A percentile compares a stretch with the other conserved stretches of the same genome.
phyloP scores from a whole-genome alignment of 768 basidiomycete species.

The Cubamyces lactineus region DNA sequence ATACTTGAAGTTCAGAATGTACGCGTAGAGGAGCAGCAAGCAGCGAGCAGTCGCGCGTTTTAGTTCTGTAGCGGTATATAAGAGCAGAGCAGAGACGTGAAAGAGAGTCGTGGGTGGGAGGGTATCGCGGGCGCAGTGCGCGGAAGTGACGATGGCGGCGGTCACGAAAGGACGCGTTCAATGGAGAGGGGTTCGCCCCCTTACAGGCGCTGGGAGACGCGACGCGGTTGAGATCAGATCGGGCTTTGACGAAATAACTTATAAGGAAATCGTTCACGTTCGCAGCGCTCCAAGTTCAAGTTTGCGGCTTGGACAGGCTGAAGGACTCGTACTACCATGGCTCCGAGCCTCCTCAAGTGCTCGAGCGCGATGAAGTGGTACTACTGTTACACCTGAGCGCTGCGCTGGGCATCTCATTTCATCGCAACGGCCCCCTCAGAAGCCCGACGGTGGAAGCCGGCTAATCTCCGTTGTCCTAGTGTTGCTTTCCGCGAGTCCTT shows the following conservation, averaged over 20 bases:
- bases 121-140: conserved; percentile 17
- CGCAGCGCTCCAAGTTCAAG: neutral
- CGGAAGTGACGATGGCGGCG: neutral
- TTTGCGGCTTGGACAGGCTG: no score
- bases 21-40: neutral
- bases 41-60: no score
- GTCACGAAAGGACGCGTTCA: conserved; percentile 14
- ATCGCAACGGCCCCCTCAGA: no score
- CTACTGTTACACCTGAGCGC: no score
- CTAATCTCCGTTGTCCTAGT: no score
- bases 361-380: no score
- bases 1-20: neutral
- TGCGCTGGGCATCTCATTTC: no score
- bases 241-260: conserved; percentile 21
- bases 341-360: no score
- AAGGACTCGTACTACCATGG: no score
- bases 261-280: conserved; percentile 2
- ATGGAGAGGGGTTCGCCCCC: neutral
- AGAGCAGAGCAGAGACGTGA: neutral
- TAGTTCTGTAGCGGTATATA: no score
- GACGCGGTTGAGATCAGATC: conserved; percentile 29
- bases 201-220: conserved; percentile 9
- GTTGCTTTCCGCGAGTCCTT: no score
- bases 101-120: neutral
- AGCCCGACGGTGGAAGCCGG: no score